Conservation (phyloP, 106 monocot genomes). For the Dioscorea zingiberensis region DNA sequence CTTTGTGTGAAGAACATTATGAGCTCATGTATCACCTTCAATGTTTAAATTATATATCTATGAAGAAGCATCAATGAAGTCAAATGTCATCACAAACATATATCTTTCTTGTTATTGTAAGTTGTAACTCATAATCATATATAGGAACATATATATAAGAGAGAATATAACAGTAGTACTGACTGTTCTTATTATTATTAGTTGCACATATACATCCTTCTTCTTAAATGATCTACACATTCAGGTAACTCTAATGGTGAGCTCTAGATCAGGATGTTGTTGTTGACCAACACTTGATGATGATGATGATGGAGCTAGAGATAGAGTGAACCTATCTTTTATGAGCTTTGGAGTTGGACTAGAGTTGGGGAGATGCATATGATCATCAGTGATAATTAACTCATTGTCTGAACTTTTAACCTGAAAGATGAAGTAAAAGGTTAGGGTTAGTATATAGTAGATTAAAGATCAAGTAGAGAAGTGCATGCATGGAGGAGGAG, state of each 20-base stretch:
- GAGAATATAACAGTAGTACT: too few species aligned
- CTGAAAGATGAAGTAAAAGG: neutral
- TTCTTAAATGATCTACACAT: neutral
- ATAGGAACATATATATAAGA: neutral
- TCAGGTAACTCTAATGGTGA: neutral
- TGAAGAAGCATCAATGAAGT: neutral
- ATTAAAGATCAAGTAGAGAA: too few species aligned
- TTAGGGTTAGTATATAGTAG: too few species aligned
- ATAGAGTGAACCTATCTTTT: neutral
- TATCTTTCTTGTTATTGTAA: neutral
- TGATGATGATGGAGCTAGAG: neutral
- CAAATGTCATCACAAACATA: neutral
- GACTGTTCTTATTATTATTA: neutral
- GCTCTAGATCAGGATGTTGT: neutral
- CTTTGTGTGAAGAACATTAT: neutral
- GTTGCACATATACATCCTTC: neutral
- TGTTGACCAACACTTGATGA: neutral
- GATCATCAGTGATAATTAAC: neutral
- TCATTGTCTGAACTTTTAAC: neutral
- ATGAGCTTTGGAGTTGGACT: neutral
- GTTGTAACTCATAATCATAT: neutral
- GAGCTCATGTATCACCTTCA: conserved; percentile 1
- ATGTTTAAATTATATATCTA: neutral
- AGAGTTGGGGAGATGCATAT: too few species aligned
- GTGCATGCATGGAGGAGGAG: neutral